A percentile compares a stretch with the other conserved stretches of the same genome.
These are phyloP conservation scores for Scleromitrula shiraiana DNA, from an alignment of 2,329 filamentous ascomycete genomes.

Conservation along the genomic window DNA sequence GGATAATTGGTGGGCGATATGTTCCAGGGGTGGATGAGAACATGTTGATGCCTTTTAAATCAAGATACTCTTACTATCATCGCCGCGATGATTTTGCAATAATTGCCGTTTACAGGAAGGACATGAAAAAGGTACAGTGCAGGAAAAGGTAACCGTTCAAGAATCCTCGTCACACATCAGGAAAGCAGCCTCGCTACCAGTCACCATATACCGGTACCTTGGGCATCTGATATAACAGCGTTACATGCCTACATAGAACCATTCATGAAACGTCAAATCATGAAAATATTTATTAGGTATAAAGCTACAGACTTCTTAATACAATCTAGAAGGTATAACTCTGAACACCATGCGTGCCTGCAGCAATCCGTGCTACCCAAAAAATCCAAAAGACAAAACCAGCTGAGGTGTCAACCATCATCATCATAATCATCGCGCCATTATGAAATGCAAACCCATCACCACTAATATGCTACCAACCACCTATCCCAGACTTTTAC, in stretches of 20 bases:
- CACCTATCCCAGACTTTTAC: not conserved
- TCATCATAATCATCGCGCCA: constrained; percentile 6
- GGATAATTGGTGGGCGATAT: constrained; percentile 96
- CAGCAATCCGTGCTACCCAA: constrained; percentile 13
- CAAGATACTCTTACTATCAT: too few species aligned
- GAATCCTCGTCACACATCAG: too few species aligned
- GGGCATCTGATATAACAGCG: too few species aligned
- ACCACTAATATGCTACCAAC: constrained; percentile 1
- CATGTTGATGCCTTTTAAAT: not conserved
- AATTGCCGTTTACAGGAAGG: too few species aligned
- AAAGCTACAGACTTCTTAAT: constrained; percentile 14
- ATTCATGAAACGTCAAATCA: not conserved
- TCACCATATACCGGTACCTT: too few species aligned
- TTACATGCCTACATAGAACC: not conserved
- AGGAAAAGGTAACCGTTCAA: too few species aligned
- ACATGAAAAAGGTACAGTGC: too few species aligned
- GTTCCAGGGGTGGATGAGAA: constrained; percentile 9
- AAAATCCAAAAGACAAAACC: not conserved
- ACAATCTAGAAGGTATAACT: constrained; percentile 20
- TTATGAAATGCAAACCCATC: constrained; percentile 6
- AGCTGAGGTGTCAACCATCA: not conserved
- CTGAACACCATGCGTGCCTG: constrained; percentile 12
- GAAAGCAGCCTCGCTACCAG: too few species aligned
- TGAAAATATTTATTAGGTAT: not conserved
- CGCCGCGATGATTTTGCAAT: too few species aligned